A percentile compares a stretch with the other conserved stretches of the same genome.
Conservation (phyloP, 768 basidiomycete genomes). For the Suillus paluster region DNA sequence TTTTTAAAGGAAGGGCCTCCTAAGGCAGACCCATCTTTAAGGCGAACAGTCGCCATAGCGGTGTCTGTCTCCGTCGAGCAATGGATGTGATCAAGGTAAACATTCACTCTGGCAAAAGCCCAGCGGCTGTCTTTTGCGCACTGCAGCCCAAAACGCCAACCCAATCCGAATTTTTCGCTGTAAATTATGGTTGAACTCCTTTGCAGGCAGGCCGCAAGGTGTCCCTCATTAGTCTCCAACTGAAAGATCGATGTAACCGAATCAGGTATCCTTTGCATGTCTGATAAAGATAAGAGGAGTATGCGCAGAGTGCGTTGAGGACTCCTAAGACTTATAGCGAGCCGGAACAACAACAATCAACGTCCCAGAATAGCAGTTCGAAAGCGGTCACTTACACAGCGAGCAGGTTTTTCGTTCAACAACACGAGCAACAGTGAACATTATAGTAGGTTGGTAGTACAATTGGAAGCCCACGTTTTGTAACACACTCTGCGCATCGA, state of each 20-base stretch:
- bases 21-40: slow-evolving; percentile 13
- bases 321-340: too few species aligned
- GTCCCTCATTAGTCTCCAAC: slow-evolving; percentile 24
- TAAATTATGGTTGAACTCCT: slow-evolving; percentile 17
- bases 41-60: slow-evolving; percentile 18
- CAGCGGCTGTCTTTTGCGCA: slow-evolving; percentile 19
- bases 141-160: slow-evolving; percentile 32
- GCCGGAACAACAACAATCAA: too few species aligned
- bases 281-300: neutral
- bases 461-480: neutral
- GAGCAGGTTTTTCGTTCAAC: too few species aligned
- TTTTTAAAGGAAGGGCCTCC: slow-evolving; percentile 12
- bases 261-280: slow-evolving; percentile 31
- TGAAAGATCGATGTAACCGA: slow-evolving; percentile 28
- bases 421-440: neutral
- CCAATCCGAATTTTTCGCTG: slow-evolving; percentile 31
- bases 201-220: slow-evolving; percentile 20
- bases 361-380: too few species aligned
- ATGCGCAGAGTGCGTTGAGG: too few species aligned
- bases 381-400: too few species aligned
- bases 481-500: neutral
- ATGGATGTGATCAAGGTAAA: slow-evolving; percentile 32
- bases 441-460: neutral
- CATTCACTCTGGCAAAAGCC: slow-evolving; percentile 24
- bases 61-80: slow-evolving; percentile 23